phyloP scores from a whole-genome alignment of 495 filamentous ascomycete species.

The Letharia lupina region DNA sequence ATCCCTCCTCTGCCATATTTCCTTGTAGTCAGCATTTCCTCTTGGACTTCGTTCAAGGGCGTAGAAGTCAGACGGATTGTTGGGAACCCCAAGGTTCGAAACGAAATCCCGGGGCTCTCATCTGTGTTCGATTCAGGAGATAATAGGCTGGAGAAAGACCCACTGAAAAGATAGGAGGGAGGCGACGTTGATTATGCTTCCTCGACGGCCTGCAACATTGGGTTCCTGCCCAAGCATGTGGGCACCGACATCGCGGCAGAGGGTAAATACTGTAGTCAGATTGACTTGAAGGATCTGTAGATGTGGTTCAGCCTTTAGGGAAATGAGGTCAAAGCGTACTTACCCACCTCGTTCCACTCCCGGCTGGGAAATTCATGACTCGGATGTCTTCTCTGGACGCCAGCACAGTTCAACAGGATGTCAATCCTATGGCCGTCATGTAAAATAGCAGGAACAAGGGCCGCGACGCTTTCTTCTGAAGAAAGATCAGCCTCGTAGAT shows the following conservation, averaged over 20 bases:
- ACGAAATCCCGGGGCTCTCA: background rate
- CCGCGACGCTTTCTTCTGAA: constrained; percentile 47
- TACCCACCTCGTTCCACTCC: constrained; percentile 65
- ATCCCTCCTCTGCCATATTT: constrained; percentile 51
- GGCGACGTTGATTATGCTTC: constrained; percentile 80
- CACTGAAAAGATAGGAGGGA: constrained; percentile 74
- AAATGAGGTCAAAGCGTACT: constrained; percentile 6
- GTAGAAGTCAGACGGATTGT: background rate
- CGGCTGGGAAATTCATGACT: constrained; percentile 67
- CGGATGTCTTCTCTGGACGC: constrained; percentile 74
- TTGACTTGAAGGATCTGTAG: constrained; percentile 72
- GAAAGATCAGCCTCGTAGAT: constrained; percentile 73
- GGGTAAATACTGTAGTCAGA: constrained; percentile 70
- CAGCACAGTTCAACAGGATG: constrained; percentile 80
- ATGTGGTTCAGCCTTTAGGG: constrained; percentile 1
- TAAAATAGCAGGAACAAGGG: constrained; percentile 53
- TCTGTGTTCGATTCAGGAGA: background rate
- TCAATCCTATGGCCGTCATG: constrained; percentile 49
- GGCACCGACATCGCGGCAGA: constrained; percentile 77
- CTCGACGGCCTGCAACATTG: constrained; percentile 49
- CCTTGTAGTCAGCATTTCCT: constrained; percentile 1
- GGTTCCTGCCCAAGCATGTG: constrained; percentile 61
- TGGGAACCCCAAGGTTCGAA: too few species aligned
- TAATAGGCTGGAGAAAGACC: background rate
- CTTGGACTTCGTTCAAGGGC: background rate